Percentiles rank a stretch among this genome's conserved stretches.
Conservation (phyloP, 441 rosid genomes). For the Dalechampia spathulata region DNA sequence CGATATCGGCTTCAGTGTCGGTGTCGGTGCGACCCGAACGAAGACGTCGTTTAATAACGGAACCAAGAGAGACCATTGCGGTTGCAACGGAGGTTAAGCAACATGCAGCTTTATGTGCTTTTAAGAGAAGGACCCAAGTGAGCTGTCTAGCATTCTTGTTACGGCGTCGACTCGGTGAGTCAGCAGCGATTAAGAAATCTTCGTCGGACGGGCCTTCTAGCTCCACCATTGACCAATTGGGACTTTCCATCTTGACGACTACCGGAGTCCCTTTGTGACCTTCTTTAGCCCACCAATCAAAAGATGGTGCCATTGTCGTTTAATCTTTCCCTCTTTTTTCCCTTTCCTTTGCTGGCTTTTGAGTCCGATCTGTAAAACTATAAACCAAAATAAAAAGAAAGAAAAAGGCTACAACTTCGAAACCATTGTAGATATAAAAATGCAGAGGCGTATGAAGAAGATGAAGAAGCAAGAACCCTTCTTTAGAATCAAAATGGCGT, state of each 20-base stretch:
- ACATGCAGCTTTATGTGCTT: slow-evolving; percentile 93
- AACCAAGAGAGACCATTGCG: slow-evolving; percentile 55
- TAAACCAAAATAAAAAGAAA: background rate
- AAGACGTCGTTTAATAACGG: slow-evolving; percentile 58
- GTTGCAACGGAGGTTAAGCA: slow-evolving; percentile 74
- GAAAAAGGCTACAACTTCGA: slow-evolving; percentile 23
- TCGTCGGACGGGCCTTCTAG: slow-evolving; percentile 67
- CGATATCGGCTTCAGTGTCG: slow-evolving; percentile 18
- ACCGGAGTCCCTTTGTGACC: slow-evolving; percentile 83
- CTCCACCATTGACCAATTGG: slow-evolving; percentile 97
- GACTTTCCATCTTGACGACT: slow-evolving; percentile 91
- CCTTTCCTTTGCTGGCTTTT: background rate
- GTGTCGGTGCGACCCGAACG: slow-evolving; percentile 65
- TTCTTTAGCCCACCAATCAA: slow-evolving; percentile 79
- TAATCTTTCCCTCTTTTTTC: too few species aligned
- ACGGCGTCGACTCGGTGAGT: slow-evolving; percentile 27
- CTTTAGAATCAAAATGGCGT: slow-evolving; percentile 15
- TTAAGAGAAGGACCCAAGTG: slow-evolving; percentile 90
- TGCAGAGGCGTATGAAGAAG: slow-evolving; percentile 11
- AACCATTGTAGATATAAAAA: slow-evolving; percentile 27
- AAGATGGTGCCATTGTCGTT: slow-evolving; percentile 53
- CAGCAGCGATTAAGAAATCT: slow-evolving; percentile 48
- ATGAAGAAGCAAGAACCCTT: slow-evolving; percentile 17
- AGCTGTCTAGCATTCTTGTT: slow-evolving; percentile 94
- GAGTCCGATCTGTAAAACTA: slow-evolving; percentile 7